phyloP scores from a whole-genome alignment of 2,329 filamentous ascomycete species.

The Fusarium sp. region DNA sequence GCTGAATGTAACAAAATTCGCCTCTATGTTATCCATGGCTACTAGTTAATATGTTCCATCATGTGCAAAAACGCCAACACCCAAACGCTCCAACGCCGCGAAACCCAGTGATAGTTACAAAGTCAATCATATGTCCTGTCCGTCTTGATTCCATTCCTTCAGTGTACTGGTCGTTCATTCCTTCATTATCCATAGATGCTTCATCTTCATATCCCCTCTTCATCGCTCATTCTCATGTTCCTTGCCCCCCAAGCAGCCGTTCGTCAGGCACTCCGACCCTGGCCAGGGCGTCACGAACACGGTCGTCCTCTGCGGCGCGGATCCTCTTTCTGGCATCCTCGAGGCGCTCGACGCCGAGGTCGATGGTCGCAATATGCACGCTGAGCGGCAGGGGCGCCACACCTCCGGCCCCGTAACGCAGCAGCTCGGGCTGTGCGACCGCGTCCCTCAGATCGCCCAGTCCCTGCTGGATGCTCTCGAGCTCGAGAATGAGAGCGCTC shows the following conservation, averaged over 20 bases:
- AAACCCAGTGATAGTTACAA: neutral
- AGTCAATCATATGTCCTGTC: neutral
- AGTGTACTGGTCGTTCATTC: neutral
- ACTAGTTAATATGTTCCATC: neutral
- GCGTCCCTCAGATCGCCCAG: conserved; percentile 78
- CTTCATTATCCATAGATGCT: neutral
- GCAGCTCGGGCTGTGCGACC: conserved; percentile 73
- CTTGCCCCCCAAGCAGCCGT: conserved; percentile 54
- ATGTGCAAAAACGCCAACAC: conserved; percentile 4
- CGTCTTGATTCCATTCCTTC: neutral
- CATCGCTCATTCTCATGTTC: neutral
- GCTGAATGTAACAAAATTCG: neutral
- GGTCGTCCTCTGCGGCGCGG: conserved; percentile 68
- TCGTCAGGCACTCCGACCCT: conserved; percentile 56
- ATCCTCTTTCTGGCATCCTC: conserved; percentile 72
- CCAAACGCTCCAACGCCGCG: conserved; percentile 18
- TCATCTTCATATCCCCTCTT: neutral
- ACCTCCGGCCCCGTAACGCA: conserved; percentile 57
- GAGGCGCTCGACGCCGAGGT: conserved; percentile 77
- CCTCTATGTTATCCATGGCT: neutral
- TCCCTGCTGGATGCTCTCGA: conserved; percentile 78
- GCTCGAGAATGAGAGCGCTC: conserved; percentile 75
- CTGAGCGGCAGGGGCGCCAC: conserved; percentile 67
- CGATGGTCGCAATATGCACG: conserved; percentile 81
- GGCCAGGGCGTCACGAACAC: conserved; percentile 64